Conservation (phyloP, 164 flowering plant species). For the grape (Vitis vinifera) region ASM3070453v1 NC_081820.1:20768501-20769000, state of each 20-base stretch:
- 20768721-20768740: constrained; percentile 5
- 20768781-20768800: not conserved
- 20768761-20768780: not conserved
- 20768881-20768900: not conserved
- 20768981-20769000: constrained; percentile 71
- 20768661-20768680: constrained; percentile 17
- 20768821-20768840: not conserved
- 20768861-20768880: constrained; percentile 6
- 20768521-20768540: too few species aligned
- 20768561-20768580: not conserved
- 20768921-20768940: constrained; percentile 68
- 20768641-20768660: constrained; percentile 16
- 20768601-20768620: too few species aligned
- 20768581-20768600: not conserved
- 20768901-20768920: constrained; percentile 62
- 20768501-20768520: too few species aligned
- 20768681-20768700: constrained; percentile 18
- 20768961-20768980: constrained; percentile 81
- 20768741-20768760: constrained; percentile 4
- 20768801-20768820: not conserved
- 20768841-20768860: constrained; percentile 9
- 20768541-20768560: not conserved
- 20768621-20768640: constrained; percentile 1
- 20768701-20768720: constrained; percentile 6
- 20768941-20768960: constrained; percentile 60